Percentiles rank a stretch among this genome's conserved stretches.
These are phyloP conservation scores for Venturia oleaginea DNA, from an alignment of 2,329 filamentous ascomycete genomes.

Conservation along the genomic window DNA sequence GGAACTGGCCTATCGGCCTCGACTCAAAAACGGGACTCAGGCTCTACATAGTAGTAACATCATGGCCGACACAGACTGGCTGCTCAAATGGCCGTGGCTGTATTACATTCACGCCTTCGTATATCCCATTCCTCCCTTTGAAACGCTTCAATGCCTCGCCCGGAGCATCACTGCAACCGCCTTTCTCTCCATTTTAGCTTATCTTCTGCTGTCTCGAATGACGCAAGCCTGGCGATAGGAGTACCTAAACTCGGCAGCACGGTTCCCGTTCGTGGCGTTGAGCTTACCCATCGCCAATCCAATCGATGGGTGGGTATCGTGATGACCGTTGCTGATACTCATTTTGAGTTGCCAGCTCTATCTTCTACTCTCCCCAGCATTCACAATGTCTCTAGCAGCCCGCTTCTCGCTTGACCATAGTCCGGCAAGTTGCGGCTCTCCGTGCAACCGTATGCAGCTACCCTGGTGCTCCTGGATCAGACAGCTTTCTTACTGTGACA, in stretches of 20 bases:
- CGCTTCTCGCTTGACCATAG: background rate
- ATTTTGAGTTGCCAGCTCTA: background rate
- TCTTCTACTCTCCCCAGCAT: no score
- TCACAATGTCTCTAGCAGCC: background rate
- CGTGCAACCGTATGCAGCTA: background rate
- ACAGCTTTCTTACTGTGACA: background rate
- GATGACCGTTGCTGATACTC: background rate
- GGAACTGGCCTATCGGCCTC: no score
- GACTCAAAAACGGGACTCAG: no score
- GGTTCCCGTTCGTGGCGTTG: background rate
- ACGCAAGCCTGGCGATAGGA: background rate
- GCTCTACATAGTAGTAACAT: no score
- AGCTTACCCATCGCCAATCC: background rate
- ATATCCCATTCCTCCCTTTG: background rate
- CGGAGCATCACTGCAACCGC: background rate
- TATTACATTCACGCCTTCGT: background rate
- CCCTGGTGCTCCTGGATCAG: no score
- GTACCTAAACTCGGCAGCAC: background rate
- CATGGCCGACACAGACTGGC: background rate
- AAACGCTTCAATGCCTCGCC: no score
- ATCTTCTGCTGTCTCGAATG: background rate
- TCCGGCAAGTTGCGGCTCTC: background rate
- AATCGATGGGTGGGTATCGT: no score
- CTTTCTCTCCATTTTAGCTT: background rate
- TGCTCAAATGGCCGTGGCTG: background rate